Conservation (phyloP, 1,284 basidiomycete species). For the Tylopilus sp. region DNA sequence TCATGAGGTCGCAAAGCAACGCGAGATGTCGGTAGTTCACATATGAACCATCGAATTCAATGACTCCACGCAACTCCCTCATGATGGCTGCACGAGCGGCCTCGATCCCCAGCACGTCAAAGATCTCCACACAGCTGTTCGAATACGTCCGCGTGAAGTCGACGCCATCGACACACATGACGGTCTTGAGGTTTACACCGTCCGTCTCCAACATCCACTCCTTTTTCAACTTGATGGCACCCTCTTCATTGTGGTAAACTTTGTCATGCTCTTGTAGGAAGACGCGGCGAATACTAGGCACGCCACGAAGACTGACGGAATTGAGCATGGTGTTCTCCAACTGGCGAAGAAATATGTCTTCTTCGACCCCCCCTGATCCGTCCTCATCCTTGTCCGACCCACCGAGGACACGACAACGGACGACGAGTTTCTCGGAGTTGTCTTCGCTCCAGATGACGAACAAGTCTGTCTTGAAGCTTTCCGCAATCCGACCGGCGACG, state of each 20-base stretch:
- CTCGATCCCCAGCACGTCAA: conserved; percentile 97
- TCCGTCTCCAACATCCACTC: conserved; percentile 99
- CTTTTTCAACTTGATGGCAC: conserved; percentile 62
- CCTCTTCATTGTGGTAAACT: conserved; percentile 63
- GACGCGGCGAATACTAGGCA: conserved; percentile 87
- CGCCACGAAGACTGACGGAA: conserved; percentile 93
- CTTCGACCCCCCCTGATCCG: conserved; percentile 72
- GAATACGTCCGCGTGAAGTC: conserved; percentile 92
- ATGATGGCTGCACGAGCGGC: conserved; percentile 92
- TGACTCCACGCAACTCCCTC: conserved; percentile 89
- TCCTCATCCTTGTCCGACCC: conserved; percentile 90
- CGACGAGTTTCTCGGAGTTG: conserved; percentile 95
- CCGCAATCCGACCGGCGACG: conserved; percentile 90
- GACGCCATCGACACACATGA: conserved; percentile 94
- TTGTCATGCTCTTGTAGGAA: conserved; percentile 92
- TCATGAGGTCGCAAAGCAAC: conserved; percentile 97
- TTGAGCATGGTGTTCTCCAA: conserved; percentile 96
- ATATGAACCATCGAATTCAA: conserved; percentile 99
- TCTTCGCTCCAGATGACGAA: conserved; percentile 99
- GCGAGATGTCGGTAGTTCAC: conserved; percentile 99
- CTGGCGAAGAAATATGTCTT: conserved; percentile 95
- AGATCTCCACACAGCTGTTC: conserved; percentile 96
- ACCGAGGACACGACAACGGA: conserved; percentile 93
- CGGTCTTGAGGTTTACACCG: conserved; percentile 90
- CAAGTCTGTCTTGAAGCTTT: conserved; percentile 93